These are phyloP conservation scores for Pisolithus albus DNA, from an alignment of 768 basidiomycete species.

Conservation along the genomic window DNA sequence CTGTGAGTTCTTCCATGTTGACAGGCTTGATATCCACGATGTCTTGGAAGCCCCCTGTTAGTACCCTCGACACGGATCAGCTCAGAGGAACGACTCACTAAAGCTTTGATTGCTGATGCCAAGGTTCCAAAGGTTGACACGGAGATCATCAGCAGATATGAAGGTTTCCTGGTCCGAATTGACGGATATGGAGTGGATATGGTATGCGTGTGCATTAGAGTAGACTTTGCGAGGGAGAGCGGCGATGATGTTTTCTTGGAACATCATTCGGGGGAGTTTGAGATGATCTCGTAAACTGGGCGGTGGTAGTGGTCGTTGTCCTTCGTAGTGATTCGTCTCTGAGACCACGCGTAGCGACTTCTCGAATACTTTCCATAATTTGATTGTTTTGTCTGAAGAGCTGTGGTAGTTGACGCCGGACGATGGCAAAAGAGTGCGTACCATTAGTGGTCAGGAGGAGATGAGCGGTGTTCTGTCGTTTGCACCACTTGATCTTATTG, in stretches of 20 bases:
- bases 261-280: conserved; percentile 83
- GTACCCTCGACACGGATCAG: neutral
- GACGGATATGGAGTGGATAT: conserved; percentile 99
- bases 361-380: conserved; percentile 99
- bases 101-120: conserved; percentile 99
- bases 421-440: conserved; percentile 29
- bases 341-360: conserved; percentile 93
- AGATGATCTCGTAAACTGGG: conserved; percentile 56
- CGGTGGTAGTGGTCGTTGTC: conserved; percentile 61
- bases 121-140: conserved; percentile 98
- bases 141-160: conserved; percentile 96
- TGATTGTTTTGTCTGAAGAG: conserved; percentile 92
- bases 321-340: conserved; percentile 90
- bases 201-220: conserved; percentile 98
- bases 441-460: conserved; percentile 97
- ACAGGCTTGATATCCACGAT: conserved; percentile 99
- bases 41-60: conserved; percentile 45
- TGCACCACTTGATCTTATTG: conserved; percentile 99
- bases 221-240: conserved; percentile 98
- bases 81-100: conserved; percentile 49
- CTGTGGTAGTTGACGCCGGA: neutral
- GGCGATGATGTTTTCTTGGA: conserved; percentile 97
- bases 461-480: conserved; percentile 94
- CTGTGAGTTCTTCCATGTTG: conserved; percentile 99
- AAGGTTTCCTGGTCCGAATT: conserved; percentile 99